These are phyloP conservation scores for Pholiota microspora DNA, from an alignment of 768 basidiomycete genomes.

Conservation along the genomic window DNA sequence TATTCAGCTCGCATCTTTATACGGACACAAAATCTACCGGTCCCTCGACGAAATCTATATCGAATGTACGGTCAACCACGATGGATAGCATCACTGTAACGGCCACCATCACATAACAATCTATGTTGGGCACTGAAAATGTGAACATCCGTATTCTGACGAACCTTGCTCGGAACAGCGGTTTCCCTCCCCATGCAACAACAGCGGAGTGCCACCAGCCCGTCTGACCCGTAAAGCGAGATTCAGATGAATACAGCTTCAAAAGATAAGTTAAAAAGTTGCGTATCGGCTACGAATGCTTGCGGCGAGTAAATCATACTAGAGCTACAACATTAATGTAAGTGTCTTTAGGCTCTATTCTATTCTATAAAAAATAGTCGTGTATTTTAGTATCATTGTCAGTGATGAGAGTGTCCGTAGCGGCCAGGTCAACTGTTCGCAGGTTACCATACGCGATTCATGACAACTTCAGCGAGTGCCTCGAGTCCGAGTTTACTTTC, in stretches of 20 bases:
- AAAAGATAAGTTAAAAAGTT: no score
- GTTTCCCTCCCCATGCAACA: not conserved
- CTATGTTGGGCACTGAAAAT: no score
- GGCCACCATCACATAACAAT: not conserved
- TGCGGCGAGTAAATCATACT: not conserved
- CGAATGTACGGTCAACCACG: constrained; percentile 3
- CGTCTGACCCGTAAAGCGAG: no score
- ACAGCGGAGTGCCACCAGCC: not conserved
- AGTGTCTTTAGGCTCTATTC: constrained; percentile 8
- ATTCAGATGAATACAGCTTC: no score
- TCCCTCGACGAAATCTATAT: constrained; percentile 5
- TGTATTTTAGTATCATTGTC: constrained; percentile 11
- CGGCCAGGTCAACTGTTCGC: not conserved
- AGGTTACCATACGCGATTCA: constrained; percentile 55
- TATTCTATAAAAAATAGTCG: constrained; percentile 13
- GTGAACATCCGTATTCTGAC: no score
- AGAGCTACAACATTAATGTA: constrained; percentile 10
- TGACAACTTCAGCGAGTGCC: constrained; percentile 64
- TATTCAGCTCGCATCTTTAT: constrained; percentile 34
- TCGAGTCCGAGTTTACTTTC: constrained; percentile 78
- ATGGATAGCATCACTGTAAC: not conserved
- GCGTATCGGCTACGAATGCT: not conserved
- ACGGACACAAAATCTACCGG: constrained; percentile 24
- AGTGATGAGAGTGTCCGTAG: not conserved
- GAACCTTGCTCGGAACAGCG: not conserved